Conservation (phyloP, 108 stramenopile species). For the Thalassiosira profunda region DNA sequence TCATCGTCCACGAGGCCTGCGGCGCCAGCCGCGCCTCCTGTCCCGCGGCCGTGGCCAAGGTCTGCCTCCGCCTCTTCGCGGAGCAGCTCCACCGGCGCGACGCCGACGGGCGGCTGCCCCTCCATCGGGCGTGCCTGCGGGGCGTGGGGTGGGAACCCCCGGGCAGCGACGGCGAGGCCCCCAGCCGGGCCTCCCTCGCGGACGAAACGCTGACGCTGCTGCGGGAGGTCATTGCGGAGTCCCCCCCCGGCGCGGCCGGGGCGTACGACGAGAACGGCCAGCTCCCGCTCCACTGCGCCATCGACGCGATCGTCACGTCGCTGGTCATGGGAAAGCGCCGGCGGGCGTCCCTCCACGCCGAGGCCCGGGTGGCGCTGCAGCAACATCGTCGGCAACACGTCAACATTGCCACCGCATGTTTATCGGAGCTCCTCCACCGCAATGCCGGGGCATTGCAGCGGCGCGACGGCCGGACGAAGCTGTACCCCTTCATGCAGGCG, state of each 20-base stretch:
- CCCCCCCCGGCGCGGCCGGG: slow-evolving; percentile 33
- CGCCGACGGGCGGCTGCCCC: slow-evolving; percentile 51
- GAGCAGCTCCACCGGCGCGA: slow-evolving; percentile 50
- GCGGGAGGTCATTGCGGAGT: slow-evolving; percentile 50
- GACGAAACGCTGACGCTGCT: slow-evolving; percentile 57
- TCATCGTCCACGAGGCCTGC: slow-evolving; percentile 58
- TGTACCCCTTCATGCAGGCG: slow-evolving; percentile 77
- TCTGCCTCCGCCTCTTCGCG: slow-evolving; percentile 57
- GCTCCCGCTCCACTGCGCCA: slow-evolving; percentile 66
- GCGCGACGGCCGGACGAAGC: slow-evolving; percentile 56
- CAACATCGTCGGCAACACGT: slow-evolving; percentile 21
- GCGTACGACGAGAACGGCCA: slow-evolving; percentile 46
- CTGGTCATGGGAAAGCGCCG: slow-evolving; percentile 40
- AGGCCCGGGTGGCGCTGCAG: slow-evolving; percentile 22
- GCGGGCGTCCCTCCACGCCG: slow-evolving; percentile 39
- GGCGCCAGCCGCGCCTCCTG: slow-evolving; percentile 46
- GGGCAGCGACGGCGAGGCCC: slow-evolving; percentile 24
- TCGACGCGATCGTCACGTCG: slow-evolving; percentile 62
- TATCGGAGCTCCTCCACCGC: slow-evolving; percentile 46
- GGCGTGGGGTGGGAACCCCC: slow-evolving; percentile 58
- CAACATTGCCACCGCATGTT: slow-evolving; percentile 38
- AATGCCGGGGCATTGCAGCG: slow-evolving; percentile 58
- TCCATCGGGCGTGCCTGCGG: slow-evolving; percentile 70
- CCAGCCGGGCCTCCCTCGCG: slow-evolving; percentile 30
- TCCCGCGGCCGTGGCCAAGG: slow-evolving; percentile 57